Evolutionary conservation across 768 basidiomycete species (phyloP).

Genomic region (Exsudoporus frostii): DNA sequence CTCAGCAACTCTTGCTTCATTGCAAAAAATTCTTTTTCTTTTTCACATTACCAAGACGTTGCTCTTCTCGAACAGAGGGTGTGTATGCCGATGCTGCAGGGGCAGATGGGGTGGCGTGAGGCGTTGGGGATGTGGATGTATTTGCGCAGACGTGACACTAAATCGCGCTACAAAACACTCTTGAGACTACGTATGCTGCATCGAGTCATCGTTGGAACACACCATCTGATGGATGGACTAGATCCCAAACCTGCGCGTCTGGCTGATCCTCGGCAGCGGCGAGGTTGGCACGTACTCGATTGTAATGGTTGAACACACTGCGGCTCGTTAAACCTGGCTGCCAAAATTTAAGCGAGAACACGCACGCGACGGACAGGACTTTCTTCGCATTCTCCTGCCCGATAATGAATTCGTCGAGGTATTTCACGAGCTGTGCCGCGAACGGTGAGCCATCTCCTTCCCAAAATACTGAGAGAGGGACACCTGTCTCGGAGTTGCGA

Average conservation of each 20-base stretch:
- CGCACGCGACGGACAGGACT: slow-evolving; percentile 89
- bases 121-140: slow-evolving; percentile 58
- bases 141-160: slow-evolving; percentile 52
- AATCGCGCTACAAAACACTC: slow-evolving; percentile 28
- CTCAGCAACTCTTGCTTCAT: slow-evolving; percentile 6
- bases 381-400: slow-evolving; percentile 94
- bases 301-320: slow-evolving; percentile 95
- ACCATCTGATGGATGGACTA: slow-evolving; percentile 28
- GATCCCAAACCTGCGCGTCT: slow-evolving; percentile 28
- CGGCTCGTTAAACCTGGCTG: background rate
- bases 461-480: background rate
- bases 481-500: slow-evolving; percentile 61
- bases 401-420: slow-evolving; percentile 85
- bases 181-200: background rate
- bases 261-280: slow-evolving; percentile 43
- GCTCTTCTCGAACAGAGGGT: slow-evolving; percentile 85
- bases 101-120: slow-evolving; percentile 33
- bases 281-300: slow-evolving; percentile 75
- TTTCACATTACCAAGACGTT: slow-evolving; percentile 89
- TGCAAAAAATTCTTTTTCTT: slow-evolving; percentile 19
- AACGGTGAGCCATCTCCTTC: slow-evolving; percentile 9
- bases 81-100: slow-evolving; percentile 40
- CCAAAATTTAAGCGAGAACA: slow-evolving; percentile 16
- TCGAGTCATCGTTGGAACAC: slow-evolving; percentile 7
- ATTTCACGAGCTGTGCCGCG: slow-evolving; percentile 64